phyloP scores from a whole-genome alignment of 495 filamentous ascomycete species.

The Aspergillus ellipticus region DNA sequence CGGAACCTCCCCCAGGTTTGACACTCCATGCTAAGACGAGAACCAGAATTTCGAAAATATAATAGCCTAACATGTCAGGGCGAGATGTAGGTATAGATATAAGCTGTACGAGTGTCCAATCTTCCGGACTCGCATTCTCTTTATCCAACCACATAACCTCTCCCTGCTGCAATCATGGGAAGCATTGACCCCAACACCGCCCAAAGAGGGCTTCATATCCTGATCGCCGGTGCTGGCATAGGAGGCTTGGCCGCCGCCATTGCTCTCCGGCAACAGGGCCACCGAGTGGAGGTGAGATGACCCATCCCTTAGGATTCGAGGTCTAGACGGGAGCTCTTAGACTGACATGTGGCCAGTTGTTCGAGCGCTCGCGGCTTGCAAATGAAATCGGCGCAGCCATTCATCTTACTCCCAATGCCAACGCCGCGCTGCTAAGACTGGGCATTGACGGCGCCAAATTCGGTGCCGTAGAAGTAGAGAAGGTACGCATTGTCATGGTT shows the following conservation, averaged over 20 bases:
- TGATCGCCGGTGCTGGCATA: constrained; percentile 57
- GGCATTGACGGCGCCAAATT: constrained; percentile 36
- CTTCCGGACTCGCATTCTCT: neutral
- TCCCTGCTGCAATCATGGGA: constrained; percentile 1
- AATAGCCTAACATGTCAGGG: too few species aligned
- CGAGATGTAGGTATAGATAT: too few species aligned
- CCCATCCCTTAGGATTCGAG: neutral
- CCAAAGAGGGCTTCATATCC: constrained; percentile 27
- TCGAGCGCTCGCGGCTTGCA: constrained; percentile 51
- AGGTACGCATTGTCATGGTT: constrained; percentile 13
- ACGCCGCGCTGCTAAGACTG: constrained; percentile 42
- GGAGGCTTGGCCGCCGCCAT: constrained; percentile 53
- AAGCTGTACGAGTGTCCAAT: too few species aligned
- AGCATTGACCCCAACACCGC: constrained; percentile 1
- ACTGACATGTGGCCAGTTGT: constrained; percentile 33
- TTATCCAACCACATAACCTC: neutral
- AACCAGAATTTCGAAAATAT: too few species aligned
- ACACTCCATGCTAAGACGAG: neutral
- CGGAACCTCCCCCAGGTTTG: too few species aligned
- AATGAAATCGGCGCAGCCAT: constrained; percentile 55
- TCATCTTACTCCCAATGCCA: constrained; percentile 53
- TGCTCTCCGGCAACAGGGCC: constrained; percentile 50
- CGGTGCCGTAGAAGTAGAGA: constrained; percentile 33
- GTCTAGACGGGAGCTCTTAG: neutral
- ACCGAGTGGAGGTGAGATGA: constrained; percentile 45